phyloP scores from a whole-genome alignment of 2,329 filamentous ascomycete species.

The Ophiostoma sp. region DNA sequence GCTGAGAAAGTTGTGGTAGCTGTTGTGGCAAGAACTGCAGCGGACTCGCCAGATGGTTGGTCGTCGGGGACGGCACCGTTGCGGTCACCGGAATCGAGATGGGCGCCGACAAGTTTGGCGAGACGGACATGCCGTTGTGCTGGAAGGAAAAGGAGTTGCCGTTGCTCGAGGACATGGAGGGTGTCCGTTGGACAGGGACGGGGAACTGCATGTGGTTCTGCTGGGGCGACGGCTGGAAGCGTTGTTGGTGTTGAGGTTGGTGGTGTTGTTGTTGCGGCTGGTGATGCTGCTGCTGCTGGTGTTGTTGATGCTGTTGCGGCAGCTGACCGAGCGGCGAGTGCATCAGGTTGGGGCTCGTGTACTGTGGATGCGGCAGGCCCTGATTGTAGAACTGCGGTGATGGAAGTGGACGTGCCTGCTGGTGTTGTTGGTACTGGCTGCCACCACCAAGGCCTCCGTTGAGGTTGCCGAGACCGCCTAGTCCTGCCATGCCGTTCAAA shows the following conservation, averaged over 20 bases:
- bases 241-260: constrained; percentile 15
- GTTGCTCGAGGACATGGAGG: constrained; percentile 18
- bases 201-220: constrained; percentile 26
- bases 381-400: constrained; percentile 28
- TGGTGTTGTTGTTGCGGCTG: constrained; percentile 11
- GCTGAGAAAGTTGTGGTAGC: constrained; percentile 14
- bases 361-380: constrained; percentile 23
- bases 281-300: not conserved
- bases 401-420: constrained; percentile 15
- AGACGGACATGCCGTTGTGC: constrained; percentile 17
- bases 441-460: not conserved
- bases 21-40: constrained; percentile 27
- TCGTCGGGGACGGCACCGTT: constrained; percentile 23
- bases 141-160: constrained; percentile 22
- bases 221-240: constrained; percentile 20
- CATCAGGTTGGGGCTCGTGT: constrained; percentile 19
- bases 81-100: constrained; percentile 20
- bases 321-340: constrained; percentile 23
- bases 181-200: constrained; percentile 17
- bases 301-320: constrained; percentile 9
- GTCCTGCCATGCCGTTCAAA: not conserved
- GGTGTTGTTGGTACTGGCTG: constrained; percentile 21
- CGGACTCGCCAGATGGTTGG: constrained; percentile 22
- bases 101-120: constrained; percentile 19
- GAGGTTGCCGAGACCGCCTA: not conserved